Percentiles rank a stretch among this genome's conserved stretches.
Conservation (phyloP, 257 asterid species). For the Anisodus acutangulus region DNA sequence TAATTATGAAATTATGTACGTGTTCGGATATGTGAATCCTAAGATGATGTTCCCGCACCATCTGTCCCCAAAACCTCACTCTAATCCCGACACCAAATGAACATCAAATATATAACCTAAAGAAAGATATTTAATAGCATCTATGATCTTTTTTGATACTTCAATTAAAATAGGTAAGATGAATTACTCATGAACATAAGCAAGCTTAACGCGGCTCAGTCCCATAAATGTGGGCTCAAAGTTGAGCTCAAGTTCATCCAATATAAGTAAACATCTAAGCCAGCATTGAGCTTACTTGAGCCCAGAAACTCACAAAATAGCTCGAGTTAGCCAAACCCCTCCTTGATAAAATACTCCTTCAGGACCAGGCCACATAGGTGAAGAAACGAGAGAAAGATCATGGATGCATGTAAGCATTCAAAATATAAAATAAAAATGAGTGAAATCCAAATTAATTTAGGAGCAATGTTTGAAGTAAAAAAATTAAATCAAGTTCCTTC, state of each 20-base stretch:
- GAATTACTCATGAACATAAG: not conserved
- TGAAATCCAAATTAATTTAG: not conserved
- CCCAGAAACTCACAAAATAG: slow-evolving; percentile 12
- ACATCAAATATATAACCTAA: not conserved
- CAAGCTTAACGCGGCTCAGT: not conserved
- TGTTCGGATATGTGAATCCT: too few species aligned
- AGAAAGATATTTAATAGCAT: not conserved
- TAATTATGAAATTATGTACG: too few species aligned
- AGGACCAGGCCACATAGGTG: not conserved
- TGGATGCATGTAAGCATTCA: not conserved
- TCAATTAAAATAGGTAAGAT: not conserved
- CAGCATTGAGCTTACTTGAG: not conserved
- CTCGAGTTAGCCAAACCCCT: slow-evolving; percentile 14
- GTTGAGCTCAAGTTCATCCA: not conserved
- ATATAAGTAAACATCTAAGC: not conserved
- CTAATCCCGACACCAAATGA: not conserved
- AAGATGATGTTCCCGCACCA: too few species aligned
- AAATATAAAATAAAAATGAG: slow-evolving; percentile 4
- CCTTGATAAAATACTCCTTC: not conserved
- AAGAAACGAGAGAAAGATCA: not conserved
- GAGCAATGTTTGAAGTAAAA: not conserved
- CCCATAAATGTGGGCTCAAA: slow-evolving; percentile 1
- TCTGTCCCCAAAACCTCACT: too few species aligned
- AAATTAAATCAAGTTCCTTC: not conserved
- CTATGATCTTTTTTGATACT: not conserved